Evolutionary conservation across 2,329 filamentous ascomycete genomes (phyloP).

Genomic region (Lanzia echinophila): DNA sequence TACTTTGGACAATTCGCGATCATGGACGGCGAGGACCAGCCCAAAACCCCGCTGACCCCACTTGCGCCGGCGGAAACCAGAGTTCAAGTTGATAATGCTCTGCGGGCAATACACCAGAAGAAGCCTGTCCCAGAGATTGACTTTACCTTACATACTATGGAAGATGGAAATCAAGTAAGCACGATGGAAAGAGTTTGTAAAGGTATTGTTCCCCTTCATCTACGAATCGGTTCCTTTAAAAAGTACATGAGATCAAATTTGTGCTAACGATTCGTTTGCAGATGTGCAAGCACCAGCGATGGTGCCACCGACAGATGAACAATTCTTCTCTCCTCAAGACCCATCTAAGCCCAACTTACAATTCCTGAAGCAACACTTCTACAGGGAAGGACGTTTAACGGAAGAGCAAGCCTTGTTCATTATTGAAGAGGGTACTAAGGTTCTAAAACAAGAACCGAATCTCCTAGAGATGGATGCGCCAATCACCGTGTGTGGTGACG

Average conservation of each 20-base stretch:
- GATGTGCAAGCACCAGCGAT: slow-evolving; percentile 97
- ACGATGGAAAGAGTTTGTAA: slow-evolving; percentile 96
- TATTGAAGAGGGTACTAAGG: slow-evolving; percentile 76
- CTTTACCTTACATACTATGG: slow-evolving; percentile 97
- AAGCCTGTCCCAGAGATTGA: slow-evolving; percentile 95
- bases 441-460: slow-evolving; percentile 87
- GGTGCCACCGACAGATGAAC: slow-evolving; percentile 83
- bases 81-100: slow-evolving; percentile 73
- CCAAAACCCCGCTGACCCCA: slow-evolving; percentile 13
- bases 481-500: slow-evolving; percentile 96
- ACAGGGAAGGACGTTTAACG: slow-evolving; percentile 91
- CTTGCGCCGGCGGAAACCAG: slow-evolving; percentile 18
- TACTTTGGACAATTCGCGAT: slow-evolving; percentile 13
- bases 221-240: slow-evolving; percentile 11
- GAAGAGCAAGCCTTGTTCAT: slow-evolving; percentile 98
- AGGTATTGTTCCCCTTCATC: slow-evolving; percentile 52
- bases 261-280: slow-evolving; percentile 37
- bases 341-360: slow-evolving; percentile 83
- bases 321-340: slow-evolving; percentile 86
- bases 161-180: slow-evolving; percentile 92
- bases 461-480: slow-evolving; percentile 98
- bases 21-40: slow-evolving; percentile 28
- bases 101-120: slow-evolving; percentile 90
- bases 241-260: neutral
- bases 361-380: slow-evolving; percentile 98